These are phyloP conservation scores for Podospora tetraspora DNA, from an alignment of 495 filamentous ascomycete species.

Conservation along the genomic window DNA sequence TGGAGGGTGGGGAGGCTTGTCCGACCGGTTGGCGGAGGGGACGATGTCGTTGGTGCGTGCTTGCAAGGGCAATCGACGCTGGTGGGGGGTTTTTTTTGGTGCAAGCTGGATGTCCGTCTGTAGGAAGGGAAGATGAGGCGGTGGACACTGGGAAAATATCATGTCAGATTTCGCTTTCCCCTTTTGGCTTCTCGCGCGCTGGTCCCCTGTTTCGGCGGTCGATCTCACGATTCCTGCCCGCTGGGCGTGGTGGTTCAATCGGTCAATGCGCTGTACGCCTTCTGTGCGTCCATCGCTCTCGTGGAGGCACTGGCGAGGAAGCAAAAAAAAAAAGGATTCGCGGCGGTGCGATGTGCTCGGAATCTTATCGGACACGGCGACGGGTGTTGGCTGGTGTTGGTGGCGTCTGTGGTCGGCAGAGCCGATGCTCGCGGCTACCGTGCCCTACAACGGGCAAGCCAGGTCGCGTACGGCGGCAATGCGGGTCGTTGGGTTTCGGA, in stretches of 20 bases:
- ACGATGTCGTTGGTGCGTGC: not conserved
- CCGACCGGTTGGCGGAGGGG: not conserved
- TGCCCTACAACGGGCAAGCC: not conserved
- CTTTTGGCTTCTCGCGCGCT: not conserved
- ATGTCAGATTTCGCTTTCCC: not conserved
- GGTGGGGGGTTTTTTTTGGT: not conserved
- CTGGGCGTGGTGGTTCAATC: not conserved
- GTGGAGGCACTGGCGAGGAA: too few species aligned
- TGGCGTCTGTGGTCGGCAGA: not conserved
- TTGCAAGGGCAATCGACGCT: not conserved
- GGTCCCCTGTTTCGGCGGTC: not conserved
- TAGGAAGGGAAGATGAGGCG: not conserved
- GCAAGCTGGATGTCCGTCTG: not conserved
- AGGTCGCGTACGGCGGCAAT: not conserved
- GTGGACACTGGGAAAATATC: not conserved
- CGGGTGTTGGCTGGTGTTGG: not conserved
- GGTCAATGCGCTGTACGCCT: not conserved
- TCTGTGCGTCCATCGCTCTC: not conserved
- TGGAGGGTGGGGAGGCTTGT: not conserved
- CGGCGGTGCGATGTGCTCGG: not conserved
- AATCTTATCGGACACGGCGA: not conserved
- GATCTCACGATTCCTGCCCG: not conserved
- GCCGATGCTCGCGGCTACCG: not conserved
- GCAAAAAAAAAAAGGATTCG: not conserved
- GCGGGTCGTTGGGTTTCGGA: not conserved